These are phyloP conservation scores for Karstenula rhodostoma DNA, from an alignment of 2,329 filamentous ascomycete genomes.

Conservation along the genomic window DNA sequence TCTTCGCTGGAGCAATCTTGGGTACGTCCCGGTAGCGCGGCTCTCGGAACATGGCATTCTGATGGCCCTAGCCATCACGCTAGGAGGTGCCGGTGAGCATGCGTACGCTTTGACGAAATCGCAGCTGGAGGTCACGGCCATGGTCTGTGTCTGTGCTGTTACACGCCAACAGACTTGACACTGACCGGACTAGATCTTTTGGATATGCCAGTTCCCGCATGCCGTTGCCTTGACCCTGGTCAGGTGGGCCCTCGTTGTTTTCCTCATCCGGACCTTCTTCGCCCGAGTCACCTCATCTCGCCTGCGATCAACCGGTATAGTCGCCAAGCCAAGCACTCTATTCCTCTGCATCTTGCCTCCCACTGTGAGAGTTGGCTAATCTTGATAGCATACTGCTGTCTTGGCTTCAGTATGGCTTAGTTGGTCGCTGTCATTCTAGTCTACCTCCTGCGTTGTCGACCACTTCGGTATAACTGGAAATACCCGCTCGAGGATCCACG, in stretches of 20 bases:
- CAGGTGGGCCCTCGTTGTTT: constrained; percentile 34
- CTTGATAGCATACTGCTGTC: constrained; percentile 27
- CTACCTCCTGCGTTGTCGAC: constrained; percentile 31
- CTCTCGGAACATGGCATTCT: no score
- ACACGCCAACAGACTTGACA: no score
- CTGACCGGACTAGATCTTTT: constrained; percentile 31
- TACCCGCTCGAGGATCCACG: constrained; percentile 22
- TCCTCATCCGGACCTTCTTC: constrained; percentile 37
- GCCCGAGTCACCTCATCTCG: constrained; percentile 23
- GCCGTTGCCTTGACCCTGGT: constrained; percentile 27
- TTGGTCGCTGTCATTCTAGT: constrained; percentile 20
- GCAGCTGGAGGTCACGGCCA: constrained; percentile 24
- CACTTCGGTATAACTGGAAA: constrained; percentile 33
- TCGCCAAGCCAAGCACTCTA: background rate
- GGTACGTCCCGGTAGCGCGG: constrained; percentile 21
- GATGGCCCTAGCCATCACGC: constrained; percentile 22
- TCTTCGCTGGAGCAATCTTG: constrained; percentile 24
- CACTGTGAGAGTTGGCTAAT: constrained; percentile 22
- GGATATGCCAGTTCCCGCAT: constrained; percentile 31
- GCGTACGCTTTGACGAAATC: constrained; percentile 12
- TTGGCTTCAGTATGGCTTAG: constrained; percentile 21
- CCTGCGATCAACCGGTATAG: constrained; percentile 32
- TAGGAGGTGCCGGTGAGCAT: constrained; percentile 26
- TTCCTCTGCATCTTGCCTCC: background rate
- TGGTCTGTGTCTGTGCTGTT: constrained; percentile 26